These are phyloP conservation scores for Euphorbia peplus DNA, from an alignment of 345 rosid genomes.

Conservation along the genomic window DNA sequence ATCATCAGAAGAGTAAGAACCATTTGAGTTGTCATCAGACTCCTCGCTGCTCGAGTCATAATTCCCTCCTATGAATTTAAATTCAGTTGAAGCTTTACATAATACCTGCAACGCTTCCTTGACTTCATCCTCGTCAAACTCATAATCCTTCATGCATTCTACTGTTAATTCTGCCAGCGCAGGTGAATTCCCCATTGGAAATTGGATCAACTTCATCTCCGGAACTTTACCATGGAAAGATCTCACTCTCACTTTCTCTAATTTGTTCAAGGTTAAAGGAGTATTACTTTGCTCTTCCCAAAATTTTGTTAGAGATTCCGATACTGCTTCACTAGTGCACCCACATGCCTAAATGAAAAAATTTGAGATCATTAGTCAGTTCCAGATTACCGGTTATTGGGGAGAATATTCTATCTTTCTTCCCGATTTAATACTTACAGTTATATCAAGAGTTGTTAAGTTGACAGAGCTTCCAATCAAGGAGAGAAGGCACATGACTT, in stretches of 20 bases:
- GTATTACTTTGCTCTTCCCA: neutral
- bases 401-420: neutral
- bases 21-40: conserved; percentile 1
- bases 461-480: neutral
- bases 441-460: neutral
- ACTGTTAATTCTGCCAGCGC: neutral
- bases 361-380: neutral
- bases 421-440: neutral
- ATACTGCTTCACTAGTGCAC: neutral
- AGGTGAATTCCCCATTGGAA: neutral
- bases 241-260: conserved; percentile 10
- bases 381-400: neutral
- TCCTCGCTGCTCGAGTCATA: conserved; percentile 1
- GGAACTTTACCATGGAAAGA: conserved; percentile 2
- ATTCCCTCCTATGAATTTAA: neutral
- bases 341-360: neutral
- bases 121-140: conserved; percentile 2
- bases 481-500: neutral
- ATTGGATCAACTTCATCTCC: conserved; percentile 5
- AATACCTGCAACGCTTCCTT: neutral
- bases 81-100: neutral
- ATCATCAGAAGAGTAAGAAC: conserved; percentile 8
- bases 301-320: conserved; percentile 4
- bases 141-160: conserved; percentile 3
- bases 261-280: neutral